Evolutionary conservation across 257 asterid species (phyloP).

Genomic region (Solanum bukasovii): DNA sequence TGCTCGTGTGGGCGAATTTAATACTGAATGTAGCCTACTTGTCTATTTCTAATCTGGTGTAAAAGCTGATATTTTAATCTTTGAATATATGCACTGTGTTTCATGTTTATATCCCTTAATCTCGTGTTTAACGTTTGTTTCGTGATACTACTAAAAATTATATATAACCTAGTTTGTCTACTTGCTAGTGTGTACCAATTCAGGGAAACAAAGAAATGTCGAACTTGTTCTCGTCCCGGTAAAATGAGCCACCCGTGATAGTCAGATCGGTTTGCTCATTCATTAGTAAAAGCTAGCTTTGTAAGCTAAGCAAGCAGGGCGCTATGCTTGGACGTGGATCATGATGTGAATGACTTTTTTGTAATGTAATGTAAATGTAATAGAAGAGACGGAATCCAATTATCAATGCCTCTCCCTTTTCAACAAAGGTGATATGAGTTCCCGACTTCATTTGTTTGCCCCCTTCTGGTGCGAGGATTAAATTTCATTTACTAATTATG

Average conservation of each 20-base stretch:
- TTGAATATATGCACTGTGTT: slow-evolving; percentile 25
- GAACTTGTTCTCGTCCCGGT: background rate
- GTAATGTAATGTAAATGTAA: background rate
- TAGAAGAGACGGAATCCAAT: background rate
- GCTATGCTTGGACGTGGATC: background rate
- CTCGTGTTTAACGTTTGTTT: background rate
- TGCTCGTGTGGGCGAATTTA: slow-evolving; percentile 38
- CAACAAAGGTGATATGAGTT: background rate
- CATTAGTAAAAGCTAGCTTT: too few species aligned
- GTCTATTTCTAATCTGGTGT: slow-evolving; percentile 65
- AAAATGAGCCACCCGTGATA: background rate
- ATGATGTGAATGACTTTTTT: background rate
- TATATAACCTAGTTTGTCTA: background rate
- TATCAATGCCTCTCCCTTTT: background rate
- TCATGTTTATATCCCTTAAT: background rate
- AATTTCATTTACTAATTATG: background rate
- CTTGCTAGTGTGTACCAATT: background rate
- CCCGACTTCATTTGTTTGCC: background rate
- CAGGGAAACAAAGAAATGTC: background rate
- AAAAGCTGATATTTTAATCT: slow-evolving; percentile 41
- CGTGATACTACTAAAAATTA: background rate
- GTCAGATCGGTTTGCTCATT: background rate
- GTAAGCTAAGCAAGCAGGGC: background rate
- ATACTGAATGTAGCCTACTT: slow-evolving; percentile 22
- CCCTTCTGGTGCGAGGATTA: background rate